Base-by-base conservation (phyloP, 1,284 basidiomycete species). In the Sporisorium scitamineum region DNA sequence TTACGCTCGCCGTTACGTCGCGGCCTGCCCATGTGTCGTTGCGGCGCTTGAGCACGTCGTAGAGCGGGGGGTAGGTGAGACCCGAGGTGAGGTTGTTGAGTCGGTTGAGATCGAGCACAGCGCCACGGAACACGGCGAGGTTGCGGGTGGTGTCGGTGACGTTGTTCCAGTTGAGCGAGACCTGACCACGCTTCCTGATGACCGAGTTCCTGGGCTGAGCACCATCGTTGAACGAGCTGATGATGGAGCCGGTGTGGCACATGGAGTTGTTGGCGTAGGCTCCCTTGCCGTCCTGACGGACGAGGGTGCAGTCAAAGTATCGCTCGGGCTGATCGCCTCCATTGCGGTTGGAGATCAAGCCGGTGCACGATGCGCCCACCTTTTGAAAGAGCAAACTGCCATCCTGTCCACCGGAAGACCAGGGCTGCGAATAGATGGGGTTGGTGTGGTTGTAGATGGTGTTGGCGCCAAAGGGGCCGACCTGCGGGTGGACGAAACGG, bases 261-360 rank as follows among this genome's bases (percentile, higher is more conserved):
- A 77, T 74, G 47, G 67, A 60, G 44, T 58, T 68, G 65, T 78
- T 76, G 31, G 64, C 58, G 57, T 76, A 78, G 26, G 44, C 64
- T 0, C 87, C 87, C 3, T 88, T 90, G 42, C 91, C 92, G 71
- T 89, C 89, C 84, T 94, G 94, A 76, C 90, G 89, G 86, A 89
- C 92, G 51, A 95, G 86, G 82, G 96, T 96, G 89, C 97, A 99
- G 3, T 95, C 94, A 86, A 98, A 97, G 87, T 97, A 97, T 93
- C 94, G 97, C 0, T 81, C 86, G 16, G 79, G 77, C 51, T 78
- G 70, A 14, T 63, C 61, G 71, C 89, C 85, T 26, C 68, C 72
- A n/a, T 31, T 52, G 24, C 66, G 54, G 50, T 79, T 72, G 14
- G 90, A 92, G 81, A 99, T 92, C 81, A 94, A 81, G 26, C 89